Evolutionary conservation across 345 rosid species (phyloP).

Genomic region (Turritis glabra): DNA sequence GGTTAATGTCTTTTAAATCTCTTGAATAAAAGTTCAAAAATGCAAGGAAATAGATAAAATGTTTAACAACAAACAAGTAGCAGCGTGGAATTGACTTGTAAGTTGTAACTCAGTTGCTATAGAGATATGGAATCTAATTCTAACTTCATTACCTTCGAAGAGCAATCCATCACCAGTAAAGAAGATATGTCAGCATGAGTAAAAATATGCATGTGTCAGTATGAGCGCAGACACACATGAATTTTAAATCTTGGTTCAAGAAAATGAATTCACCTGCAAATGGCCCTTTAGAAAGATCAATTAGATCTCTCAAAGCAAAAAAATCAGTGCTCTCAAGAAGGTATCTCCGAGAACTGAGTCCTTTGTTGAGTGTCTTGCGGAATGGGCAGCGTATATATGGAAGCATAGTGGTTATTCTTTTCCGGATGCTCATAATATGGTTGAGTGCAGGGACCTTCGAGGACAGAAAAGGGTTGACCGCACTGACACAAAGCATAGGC

Average conservation of each 20-base stretch:
- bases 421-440: conserved; percentile 69
- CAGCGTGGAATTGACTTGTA: neutral
- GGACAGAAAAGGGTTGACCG: conserved; percentile 88
- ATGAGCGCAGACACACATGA: neutral
- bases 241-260: neutral
- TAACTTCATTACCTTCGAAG: conserved; percentile 5
- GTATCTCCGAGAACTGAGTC: conserved; percentile 87
- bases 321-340: conserved; percentile 91
- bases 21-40: conserved; percentile 8
- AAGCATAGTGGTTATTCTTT: conserved; percentile 76
- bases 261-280: conserved; percentile 72
- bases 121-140: conserved; percentile 5
- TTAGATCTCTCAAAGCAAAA: conserved; percentile 84
- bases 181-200: neutral
- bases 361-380: conserved; percentile 71
- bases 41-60: neutral
- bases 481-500: conserved; percentile 97
- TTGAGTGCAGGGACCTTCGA: conserved; percentile 89
- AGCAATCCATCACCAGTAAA: conserved; percentile 8
- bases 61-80: conserved; percentile 8
- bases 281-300: conserved; percentile 97
- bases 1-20: conserved; percentile 21
- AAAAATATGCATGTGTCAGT: neutral
- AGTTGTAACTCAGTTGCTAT: conserved; percentile 14
- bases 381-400: conserved; percentile 91